Conservation (phyloP, 2,329 filamentous ascomycete species). For the Acrocalymma vagum region DNA sequence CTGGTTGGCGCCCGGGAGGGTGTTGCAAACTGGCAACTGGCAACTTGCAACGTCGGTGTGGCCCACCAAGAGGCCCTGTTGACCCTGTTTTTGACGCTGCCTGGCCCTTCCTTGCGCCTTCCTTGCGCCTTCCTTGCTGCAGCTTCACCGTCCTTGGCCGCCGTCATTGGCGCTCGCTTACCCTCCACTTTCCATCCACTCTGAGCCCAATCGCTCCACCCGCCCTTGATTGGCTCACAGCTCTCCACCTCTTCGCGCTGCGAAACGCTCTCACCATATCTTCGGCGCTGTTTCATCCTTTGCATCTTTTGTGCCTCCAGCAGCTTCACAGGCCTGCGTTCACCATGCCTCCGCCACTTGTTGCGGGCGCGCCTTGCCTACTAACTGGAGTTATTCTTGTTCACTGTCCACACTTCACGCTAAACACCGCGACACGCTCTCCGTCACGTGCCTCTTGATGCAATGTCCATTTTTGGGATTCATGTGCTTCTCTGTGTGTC, state of each 20-base stretch:
- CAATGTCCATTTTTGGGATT: neutral
- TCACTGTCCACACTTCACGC: no score
- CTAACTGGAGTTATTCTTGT: no score
- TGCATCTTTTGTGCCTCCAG: neutral
- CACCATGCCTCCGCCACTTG: no score
- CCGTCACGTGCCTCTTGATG: conserved; percentile 1
- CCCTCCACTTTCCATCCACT: conserved; percentile 8
- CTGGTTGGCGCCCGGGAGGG: conserved; percentile 22
- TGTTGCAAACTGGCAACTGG: conserved; percentile 4
- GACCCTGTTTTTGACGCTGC: no score
- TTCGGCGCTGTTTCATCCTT: conserved; percentile 22
- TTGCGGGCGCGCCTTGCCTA: no score
- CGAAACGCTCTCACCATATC: conserved; percentile 15
- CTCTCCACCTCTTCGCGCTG: conserved; percentile 1
- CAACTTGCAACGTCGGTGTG: conserved; percentile 7
- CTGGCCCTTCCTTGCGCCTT: no score
- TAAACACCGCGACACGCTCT: no score
- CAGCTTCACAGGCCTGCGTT: no score
- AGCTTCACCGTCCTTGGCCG: conserved; percentile 30
- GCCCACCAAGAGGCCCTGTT: conserved; percentile 27
- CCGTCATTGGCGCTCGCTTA: conserved; percentile 35
- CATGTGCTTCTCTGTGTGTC: conserved; percentile 4
- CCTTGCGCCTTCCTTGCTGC: no score
- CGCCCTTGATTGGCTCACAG: conserved; percentile 33
- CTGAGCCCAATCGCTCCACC: conserved; percentile 15